A percentile compares a stretch with the other conserved stretches of the same genome.
These are phyloP conservation scores for Trichoderma koningiopsis DNA, from an alignment of 2,329 filamentous ascomycete species.

Conservation along the genomic window DNA sequence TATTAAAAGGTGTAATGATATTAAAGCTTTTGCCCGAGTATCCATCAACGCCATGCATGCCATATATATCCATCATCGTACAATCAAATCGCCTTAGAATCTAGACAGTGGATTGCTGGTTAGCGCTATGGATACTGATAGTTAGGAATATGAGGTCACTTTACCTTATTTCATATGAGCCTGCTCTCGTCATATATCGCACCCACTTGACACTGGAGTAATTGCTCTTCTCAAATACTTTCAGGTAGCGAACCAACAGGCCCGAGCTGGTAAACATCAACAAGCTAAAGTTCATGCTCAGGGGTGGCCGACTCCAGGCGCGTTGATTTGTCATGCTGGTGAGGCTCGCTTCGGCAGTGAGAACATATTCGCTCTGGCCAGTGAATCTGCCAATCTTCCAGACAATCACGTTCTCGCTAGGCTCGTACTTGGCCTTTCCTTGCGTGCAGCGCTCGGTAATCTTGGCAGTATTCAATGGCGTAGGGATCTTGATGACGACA, in stretches of 20 bases:
- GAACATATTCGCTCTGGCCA: conserved; percentile 93
- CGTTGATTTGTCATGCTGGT: conserved; percentile 99
- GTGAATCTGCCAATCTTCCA: conserved; percentile 99
- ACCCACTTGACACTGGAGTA: conserved; percentile 99
- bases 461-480: conserved; percentile 91
- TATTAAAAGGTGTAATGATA: conserved; percentile 24
- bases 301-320: conserved; percentile 89
- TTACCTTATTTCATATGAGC: conserved; percentile 94
- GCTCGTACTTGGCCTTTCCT: conserved; percentile 98
- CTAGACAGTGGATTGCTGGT: conserved; percentile 34
- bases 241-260: conserved; percentile 87
- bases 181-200: conserved; percentile 95
- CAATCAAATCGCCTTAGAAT: conserved; percentile 36
- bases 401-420: conserved; percentile 94
- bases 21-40: conserved; percentile 25
- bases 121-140: conserved; percentile 7
- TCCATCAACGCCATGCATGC: conserved; percentile 29
- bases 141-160: not conserved
- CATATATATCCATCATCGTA: conserved; percentile 19
- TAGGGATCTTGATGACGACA: conserved; percentile 90
- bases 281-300: conserved; percentile 89
- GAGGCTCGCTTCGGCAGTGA: conserved; percentile 89
- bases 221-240: conserved; percentile 99
- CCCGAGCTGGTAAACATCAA: conserved; percentile 98
- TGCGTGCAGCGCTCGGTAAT: conserved; percentile 92